phyloP scores from a whole-genome alignment of 495 filamentous ascomycete species.

The Cetradonia linearis region DNA sequence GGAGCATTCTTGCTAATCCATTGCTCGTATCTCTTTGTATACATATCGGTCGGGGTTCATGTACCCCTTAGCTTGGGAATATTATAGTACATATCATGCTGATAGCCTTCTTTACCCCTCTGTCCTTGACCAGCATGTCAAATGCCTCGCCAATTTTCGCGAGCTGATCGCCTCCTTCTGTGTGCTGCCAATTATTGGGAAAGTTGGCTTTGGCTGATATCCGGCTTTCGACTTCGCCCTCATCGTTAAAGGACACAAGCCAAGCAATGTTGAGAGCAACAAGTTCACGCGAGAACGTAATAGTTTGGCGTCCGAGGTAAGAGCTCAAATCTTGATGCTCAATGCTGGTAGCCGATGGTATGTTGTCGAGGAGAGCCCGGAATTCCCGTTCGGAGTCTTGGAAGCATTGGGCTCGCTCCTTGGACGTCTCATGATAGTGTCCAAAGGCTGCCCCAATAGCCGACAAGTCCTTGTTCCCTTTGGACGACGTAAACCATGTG shows the following conservation, averaged over 20 bases:
- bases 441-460: constrained; percentile 14
- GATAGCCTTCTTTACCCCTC: constrained; percentile 15
- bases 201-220: constrained; percentile 32
- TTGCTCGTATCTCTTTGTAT: constrained; percentile 1
- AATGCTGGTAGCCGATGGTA: not conserved
- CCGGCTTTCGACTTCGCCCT: constrained; percentile 36
- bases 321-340: constrained; percentile 25
- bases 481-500: constrained; percentile 1
- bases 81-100: constrained; percentile 17
- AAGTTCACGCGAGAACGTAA: constrained; percentile 31
- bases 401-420: constrained; percentile 16
- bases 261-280: constrained; percentile 24
- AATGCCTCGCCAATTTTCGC: constrained; percentile 29
- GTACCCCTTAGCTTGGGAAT: constrained; percentile 6
- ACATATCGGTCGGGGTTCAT: not conserved
- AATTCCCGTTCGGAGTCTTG: constrained; percentile 5
- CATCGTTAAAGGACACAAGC: constrained; percentile 31
- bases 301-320: constrained; percentile 34
- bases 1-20: not conserved
- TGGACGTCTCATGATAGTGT: constrained; percentile 9
- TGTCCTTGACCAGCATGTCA: constrained; percentile 31
- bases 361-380: constrained; percentile 29
- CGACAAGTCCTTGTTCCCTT: not conserved
- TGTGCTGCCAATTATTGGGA: constrained; percentile 21
- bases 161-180: constrained; percentile 10